Base-by-base conservation (phyloP, 805 yeast genomes). In the Grigorovia transvaalensis region DNA sequence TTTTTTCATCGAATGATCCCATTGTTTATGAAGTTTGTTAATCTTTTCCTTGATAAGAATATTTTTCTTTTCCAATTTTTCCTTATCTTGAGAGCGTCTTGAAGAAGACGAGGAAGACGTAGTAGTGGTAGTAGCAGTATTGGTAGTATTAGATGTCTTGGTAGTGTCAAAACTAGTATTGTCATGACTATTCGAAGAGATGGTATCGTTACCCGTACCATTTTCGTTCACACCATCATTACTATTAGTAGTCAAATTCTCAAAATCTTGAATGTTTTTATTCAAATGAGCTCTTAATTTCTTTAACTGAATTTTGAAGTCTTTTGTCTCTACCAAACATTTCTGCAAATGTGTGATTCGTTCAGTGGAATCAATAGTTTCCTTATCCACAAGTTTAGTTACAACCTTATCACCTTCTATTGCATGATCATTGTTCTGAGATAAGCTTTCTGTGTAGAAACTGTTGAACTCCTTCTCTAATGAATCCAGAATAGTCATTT, bases 231-330 rank as follows among this genome's bases (percentile, higher is more conserved):
- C 29, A 13, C 15, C 15, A 15, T 13, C 42, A 38, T 12, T 38
- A 38, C 15, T 38, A 13, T 3, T 13, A 18, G 4, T n/a, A 38
- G 4, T 38, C 15, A 38, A 38, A 3, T 54, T 54, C 43, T 58
- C 61, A 3, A 50, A 35, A 17, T 59, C 64, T 33, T 59, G 64
- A 9, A 65, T 59, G 38, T 59, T 60, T 56, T 69, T 71, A 48
- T 66, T 65, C 38, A 63, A 60, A 59, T 77, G 78, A 6, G 75
- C 76, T 55, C 67, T 67, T 55, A 75, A 60, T 53, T 73, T 67
- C 51, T 68, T 67, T 42, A 71, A 51, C 54, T 71, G 72, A 19
- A 62, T 65, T 53, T 70, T 72, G 48, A 71, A 62, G 45, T 70
- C 71, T 46, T 64, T 63, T n/a, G 65, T 61, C 43, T 68, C 70